phyloP scores from a whole-genome alignment of 1,284 basidiomycete genomes.

The Amylostereum chailletii region DNA sequence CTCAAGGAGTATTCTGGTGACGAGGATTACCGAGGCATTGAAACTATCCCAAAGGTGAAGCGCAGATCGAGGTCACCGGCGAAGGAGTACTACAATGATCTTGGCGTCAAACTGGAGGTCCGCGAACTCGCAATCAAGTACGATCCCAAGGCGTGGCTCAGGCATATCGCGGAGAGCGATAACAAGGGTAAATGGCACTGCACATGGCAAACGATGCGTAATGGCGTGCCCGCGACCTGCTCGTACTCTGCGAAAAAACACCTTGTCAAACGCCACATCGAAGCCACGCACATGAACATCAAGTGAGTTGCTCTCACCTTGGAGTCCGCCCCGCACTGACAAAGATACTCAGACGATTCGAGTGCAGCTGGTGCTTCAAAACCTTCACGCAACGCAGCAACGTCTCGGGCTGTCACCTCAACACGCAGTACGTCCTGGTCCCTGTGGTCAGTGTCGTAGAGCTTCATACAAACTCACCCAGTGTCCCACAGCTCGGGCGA shows the following conservation, averaged over 20 bases:
- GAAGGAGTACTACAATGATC: constrained; percentile 9
- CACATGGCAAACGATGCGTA: constrained; percentile 13
- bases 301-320: constrained; percentile 32
- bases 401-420: constrained; percentile 44
- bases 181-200: constrained; percentile 10
- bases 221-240: constrained; percentile 24
- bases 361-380: constrained; percentile 46
- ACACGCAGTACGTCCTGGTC: constrained; percentile 43
- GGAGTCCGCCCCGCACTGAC: constrained; percentile 2
- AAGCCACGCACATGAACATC: constrained; percentile 51
- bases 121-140: constrained; percentile 11
- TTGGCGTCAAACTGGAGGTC: constrained; percentile 13
- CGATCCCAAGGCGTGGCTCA: constrained; percentile 11
- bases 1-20: not conserved
- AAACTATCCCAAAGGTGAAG: not conserved
- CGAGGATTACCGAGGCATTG: not conserved
- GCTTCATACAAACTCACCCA: not conserved
- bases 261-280: constrained; percentile 59
- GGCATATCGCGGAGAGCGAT: constrained; percentile 7
- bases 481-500: constrained; percentile 38
- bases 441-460: constrained; percentile 6
- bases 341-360: constrained; percentile 33
- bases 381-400: constrained; percentile 54
- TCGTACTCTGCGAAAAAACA: constrained; percentile 53
- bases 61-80: not conserved